These are phyloP conservation scores for Mycosphaerelloides madeirae DNA, from an alignment of 2,329 filamentous ascomycete species.

Conservation along the genomic window DNA sequence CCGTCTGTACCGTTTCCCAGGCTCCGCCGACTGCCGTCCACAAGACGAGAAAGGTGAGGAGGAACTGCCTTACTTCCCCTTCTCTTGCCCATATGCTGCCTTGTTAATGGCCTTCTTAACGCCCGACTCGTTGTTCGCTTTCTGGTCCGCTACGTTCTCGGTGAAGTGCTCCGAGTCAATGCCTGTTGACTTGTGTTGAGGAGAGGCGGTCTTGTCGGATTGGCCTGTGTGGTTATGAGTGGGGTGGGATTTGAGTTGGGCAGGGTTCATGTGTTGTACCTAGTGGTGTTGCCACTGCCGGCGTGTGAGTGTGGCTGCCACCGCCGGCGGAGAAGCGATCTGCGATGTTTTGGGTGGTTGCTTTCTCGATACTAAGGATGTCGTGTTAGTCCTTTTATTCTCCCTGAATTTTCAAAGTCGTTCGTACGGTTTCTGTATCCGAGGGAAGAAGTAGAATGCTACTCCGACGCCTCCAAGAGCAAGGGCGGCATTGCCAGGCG, in stretches of 20 bases:
- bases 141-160: slow-evolving; percentile 30
- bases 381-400: not conserved
- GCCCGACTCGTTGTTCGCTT: slow-evolving; percentile 13
- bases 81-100: slow-evolving; percentile 31
- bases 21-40: not conserved
- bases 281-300: slow-evolving; percentile 32
- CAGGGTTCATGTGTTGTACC: slow-evolving; percentile 20
- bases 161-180: slow-evolving; percentile 30
- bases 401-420: not conserved
- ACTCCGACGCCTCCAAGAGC: slow-evolving; percentile 24
- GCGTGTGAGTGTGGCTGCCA: slow-evolving; percentile 31
- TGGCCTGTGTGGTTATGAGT: slow-evolving; percentile 20
- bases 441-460: slow-evolving; percentile 23
- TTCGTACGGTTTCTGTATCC: slow-evolving; percentile 9
- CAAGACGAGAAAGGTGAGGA: not conserved
- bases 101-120: slow-evolving; percentile 28
- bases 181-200: slow-evolving; percentile 24
- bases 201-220: slow-evolving; percentile 17
- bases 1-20: not conserved
- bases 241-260: not conserved
- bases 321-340: slow-evolving; percentile 33
- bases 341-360: slow-evolving; percentile 32
- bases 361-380: slow-evolving; percentile 32
- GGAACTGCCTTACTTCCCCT: slow-evolving; percentile 28
- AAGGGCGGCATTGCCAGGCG: slow-evolving; percentile 30